These are phyloP conservation scores for Solioccasus polychromus DNA, from an alignment of 768 basidiomycete species.

Conservation along the genomic window DNA sequence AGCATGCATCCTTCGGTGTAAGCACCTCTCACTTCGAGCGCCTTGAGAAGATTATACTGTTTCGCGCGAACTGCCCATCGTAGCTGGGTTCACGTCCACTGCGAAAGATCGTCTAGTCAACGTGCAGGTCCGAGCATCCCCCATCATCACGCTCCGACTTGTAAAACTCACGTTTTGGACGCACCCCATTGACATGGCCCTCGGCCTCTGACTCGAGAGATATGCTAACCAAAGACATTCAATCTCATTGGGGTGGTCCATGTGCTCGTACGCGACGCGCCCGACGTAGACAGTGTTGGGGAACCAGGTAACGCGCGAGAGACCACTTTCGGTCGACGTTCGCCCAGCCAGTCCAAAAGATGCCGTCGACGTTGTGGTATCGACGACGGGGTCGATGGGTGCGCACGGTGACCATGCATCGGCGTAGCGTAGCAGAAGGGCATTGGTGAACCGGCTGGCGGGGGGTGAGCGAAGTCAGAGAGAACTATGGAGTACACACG, in stretches of 20 bases:
- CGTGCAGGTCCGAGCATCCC: conserved; percentile 84
- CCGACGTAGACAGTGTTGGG: conserved; percentile 76
- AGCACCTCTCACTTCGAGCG: conserved; percentile 38
- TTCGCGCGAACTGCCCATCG: conserved; percentile 88
- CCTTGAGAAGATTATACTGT: conserved; percentile 77
- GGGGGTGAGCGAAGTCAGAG: neutral
- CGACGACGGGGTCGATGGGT: conserved; percentile 72
- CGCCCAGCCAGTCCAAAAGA: conserved; percentile 60
- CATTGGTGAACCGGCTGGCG: conserved; percentile 65
- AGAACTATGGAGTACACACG: conserved; percentile 45
- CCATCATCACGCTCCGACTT: conserved; percentile 89
- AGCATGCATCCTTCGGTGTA: conserved; percentile 27
- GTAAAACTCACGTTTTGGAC: conserved; percentile 83
- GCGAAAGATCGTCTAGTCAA: neutral
- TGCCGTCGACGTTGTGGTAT: conserved; percentile 70
- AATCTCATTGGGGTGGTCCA: conserved; percentile 84
- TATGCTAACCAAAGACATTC: conserved; percentile 90
- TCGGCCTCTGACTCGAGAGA: conserved; percentile 60
- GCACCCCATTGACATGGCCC: conserved; percentile 29
- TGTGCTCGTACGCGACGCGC: conserved; percentile 87
- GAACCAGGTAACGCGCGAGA: conserved; percentile 67
- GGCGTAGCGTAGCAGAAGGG: conserved; percentile 80
- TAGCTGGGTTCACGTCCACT: conserved; percentile 89
- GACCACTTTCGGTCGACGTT: conserved; percentile 51
- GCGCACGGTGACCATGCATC: conserved; percentile 91